A percentile compares a stretch with the other conserved stretches of the same genome.
phyloP scores from a whole-genome alignment of 352 stramenopile species.

The Globisporangium perplexum region DNA sequence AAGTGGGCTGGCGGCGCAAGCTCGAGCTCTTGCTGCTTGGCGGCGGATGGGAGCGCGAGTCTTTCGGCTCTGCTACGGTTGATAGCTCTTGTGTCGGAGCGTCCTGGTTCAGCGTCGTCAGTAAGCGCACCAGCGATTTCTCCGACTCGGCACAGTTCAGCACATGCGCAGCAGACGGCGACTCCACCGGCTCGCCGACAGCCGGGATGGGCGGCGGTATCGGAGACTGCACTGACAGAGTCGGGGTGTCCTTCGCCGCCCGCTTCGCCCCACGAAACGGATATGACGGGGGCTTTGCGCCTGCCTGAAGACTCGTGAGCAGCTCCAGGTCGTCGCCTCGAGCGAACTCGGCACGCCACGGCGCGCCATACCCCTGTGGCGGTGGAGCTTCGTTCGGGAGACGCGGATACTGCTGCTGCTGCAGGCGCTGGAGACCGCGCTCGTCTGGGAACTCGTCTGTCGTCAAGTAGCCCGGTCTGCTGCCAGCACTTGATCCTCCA shows the following conservation, averaged over 20 bases:
- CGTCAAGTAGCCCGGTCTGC: not conserved
- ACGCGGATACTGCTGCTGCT: not conserved
- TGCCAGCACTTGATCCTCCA: not conserved
- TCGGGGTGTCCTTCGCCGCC: constrained; percentile 36
- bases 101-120: constrained; percentile 58
- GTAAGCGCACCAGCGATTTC: constrained; percentile 54
- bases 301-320: constrained; percentile 3
- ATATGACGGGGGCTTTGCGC: constrained; percentile 10
- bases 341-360: not conserved
- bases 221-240: not conserved
- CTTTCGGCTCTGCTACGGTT: constrained; percentile 9
- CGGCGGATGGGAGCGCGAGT: not conserved
- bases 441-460: not conserved
- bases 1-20: not conserved
- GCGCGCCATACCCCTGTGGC: not conserved
- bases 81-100: constrained; percentile 4
- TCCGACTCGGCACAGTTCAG: constrained; percentile 66
- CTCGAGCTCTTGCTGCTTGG: not conserved
- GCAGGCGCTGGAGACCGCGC: not conserved
- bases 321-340: not conserved
- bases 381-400: not conserved
- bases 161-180: constrained; percentile 44
- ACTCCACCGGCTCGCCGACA: constrained; percentile 16
- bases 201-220: not conserved
- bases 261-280: constrained; percentile 24